Base-by-base conservation (phyloP, 176 grass and related monocot genomes). In the Carex myosuroides region DNA sequence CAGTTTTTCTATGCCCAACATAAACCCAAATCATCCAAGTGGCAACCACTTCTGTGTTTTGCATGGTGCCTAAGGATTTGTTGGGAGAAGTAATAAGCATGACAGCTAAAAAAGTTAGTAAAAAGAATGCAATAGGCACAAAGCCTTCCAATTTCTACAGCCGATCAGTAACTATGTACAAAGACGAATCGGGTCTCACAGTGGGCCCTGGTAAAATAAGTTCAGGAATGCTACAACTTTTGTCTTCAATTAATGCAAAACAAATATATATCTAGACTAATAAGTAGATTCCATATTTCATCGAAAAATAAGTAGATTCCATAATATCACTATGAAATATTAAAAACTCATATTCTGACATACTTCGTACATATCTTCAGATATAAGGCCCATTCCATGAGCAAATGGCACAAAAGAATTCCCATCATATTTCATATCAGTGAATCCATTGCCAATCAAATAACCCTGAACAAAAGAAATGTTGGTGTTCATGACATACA, bases 391-490 rank as follows among this genome's bases (percentile, higher is more conserved):
- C 95, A 98, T 98, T 29, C 95, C 92, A 89, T 86, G 89, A 4
- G 92, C 89, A 89, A 93, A 98, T 57, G 92, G 92, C 33, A 98
- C 95, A 88, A 95, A 94, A 11, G 95, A 90, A 87, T 95, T 90
- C 0, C 56, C 79, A 88, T 98, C 95, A 6, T 88, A 93, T 21
- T 88, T 63, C 0, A 0, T 0, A 83, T 98, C 91, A 29, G 91
- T 85, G 16, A 17, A 85, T 60, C 85, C 88, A 88, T 98, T 98
- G 44, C 92, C 95, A 72, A 98, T 90, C 58, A 98, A 88, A 88
- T 95, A 94, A 55, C 95, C 95, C 92, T 98, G 87, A 41, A 60
- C 39, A 64, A 55, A 39, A 67, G 29, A 16, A 81, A 24, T 41
- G 12, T 78, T 52, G 81, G n/a, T 13, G 50, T 54, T 85, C 6